These are phyloP conservation scores for Penstemon newberryi DNA, from an alignment of 257 asterid species.

Conservation along the genomic window DNA sequence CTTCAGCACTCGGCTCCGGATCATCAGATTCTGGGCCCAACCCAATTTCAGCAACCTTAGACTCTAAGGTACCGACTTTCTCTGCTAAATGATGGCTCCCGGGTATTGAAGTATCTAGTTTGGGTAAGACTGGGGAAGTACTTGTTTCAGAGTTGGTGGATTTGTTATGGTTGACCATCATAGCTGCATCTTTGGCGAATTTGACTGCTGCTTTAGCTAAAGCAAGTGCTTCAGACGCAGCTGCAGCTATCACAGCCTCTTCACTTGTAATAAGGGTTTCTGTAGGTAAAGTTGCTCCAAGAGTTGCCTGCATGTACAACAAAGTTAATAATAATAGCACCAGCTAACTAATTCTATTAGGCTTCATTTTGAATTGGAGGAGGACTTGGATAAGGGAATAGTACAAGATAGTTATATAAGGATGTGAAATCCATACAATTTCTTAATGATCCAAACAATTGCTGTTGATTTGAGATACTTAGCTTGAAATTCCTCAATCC, in stretches of 20 bases:
- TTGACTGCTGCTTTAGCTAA: slow-evolving; percentile 85
- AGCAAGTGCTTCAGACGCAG: slow-evolving; percentile 92
- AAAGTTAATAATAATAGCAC: slow-evolving; percentile 24
- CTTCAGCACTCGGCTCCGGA: slow-evolving; percentile 67
- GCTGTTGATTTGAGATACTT: no score
- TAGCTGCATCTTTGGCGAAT: slow-evolving; percentile 83
- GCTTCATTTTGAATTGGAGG: not conserved
- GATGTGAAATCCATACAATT: no score
- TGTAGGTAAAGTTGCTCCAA: slow-evolving; percentile 45
- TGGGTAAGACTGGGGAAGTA: slow-evolving; percentile 26
- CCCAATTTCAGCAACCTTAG: slow-evolving; percentile 45
- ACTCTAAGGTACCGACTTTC: slow-evolving; percentile 34
- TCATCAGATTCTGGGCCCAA: slow-evolving; percentile 44
- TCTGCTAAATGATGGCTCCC: slow-evolving; percentile 41
- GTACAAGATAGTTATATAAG: no score
- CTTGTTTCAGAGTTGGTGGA: slow-evolving; percentile 31
- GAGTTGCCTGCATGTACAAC: slow-evolving; percentile 48
- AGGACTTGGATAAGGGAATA: no score
- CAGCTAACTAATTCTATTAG: slow-evolving; percentile 19
- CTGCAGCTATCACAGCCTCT: slow-evolving; percentile 75
- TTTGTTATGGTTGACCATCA: slow-evolving; percentile 46
- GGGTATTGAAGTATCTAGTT: slow-evolving; percentile 25
- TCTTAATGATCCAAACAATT: no score
- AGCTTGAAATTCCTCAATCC: no score
- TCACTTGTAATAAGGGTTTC: slow-evolving; percentile 59